A percentile compares a stretch with the other conserved stretches of the same genome.
Evolutionary conservation across 2,329 filamentous ascomycete genomes (phyloP).

Genomic region (Botrytis hyacinthi): DNA sequence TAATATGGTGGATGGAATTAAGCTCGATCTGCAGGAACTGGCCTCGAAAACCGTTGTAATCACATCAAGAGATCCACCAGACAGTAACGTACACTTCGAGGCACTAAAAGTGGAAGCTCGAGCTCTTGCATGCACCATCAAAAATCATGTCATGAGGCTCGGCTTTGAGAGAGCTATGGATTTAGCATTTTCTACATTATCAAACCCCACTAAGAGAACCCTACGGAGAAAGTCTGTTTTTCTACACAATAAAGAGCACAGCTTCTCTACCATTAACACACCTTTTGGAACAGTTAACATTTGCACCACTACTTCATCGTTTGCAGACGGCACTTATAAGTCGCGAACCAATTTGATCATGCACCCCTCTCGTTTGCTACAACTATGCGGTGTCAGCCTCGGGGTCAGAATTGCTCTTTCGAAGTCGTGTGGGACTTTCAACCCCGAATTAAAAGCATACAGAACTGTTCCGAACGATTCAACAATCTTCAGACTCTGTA

Average conservation of each 20-base stretch:
- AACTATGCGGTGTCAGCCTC: neutral
- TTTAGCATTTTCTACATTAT: neutral
- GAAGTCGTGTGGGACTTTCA: neutral
- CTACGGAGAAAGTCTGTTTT: neutral
- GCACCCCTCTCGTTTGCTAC: neutral
- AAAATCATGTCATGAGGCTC: neutral
- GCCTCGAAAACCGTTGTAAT: neutral
- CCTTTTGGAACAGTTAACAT: neutral
- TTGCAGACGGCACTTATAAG: neutral
- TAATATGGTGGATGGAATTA: neutral
- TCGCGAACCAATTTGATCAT: neutral
- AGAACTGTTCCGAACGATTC: neutral
- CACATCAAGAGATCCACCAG: neutral
- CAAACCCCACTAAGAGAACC: neutral
- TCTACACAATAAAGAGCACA: neutral
- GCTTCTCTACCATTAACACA: neutral
- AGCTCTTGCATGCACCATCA: neutral
- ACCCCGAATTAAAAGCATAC: neutral
- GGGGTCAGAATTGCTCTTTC: neutral
- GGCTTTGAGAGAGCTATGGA: neutral
- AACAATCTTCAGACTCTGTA: neutral
- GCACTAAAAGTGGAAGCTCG: neutral
- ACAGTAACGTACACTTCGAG: neutral
- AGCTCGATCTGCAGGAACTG: neutral
- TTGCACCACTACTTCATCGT: neutral